These are phyloP conservation scores for Fraxinus nigra DNA, from an alignment of 305 asterid species.

Conservation along the genomic window DNA sequence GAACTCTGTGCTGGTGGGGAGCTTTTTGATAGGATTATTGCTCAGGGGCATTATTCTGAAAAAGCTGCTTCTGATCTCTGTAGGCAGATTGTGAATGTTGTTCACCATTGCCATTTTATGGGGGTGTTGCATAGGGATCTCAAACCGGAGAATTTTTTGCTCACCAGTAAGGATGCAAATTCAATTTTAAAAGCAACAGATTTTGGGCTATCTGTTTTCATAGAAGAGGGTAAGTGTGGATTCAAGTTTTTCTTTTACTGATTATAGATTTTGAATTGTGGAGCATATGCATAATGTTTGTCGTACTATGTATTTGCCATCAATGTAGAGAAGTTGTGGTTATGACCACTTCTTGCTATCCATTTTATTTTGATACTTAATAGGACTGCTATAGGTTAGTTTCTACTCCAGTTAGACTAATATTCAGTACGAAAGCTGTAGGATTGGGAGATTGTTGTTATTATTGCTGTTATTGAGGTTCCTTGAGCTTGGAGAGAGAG, in stretches of 20 bases:
- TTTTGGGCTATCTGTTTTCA: conserved; percentile 84
- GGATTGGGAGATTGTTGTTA: too few species aligned
- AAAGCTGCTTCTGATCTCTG: conserved; percentile 67
- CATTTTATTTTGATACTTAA: too few species aligned
- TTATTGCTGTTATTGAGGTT: too few species aligned
- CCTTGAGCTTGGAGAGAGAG: too few species aligned
- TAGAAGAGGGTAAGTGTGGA: conserved; percentile 58
- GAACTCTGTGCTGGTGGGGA: conserved; percentile 86
- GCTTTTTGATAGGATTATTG: conserved; percentile 71
- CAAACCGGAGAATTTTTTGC: conserved; percentile 84
- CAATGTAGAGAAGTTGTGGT: too few species aligned
- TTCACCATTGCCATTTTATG: conserved; percentile 82
- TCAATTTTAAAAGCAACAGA: conserved; percentile 80
- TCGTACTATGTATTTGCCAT: too few species aligned
- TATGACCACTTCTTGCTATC: too few species aligned
- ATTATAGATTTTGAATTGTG: too few species aligned
- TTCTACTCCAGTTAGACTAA: too few species aligned
- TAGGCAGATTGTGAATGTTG: conserved; percentile 80
- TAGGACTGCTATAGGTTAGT: too few species aligned
- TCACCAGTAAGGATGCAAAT: conserved; percentile 58
- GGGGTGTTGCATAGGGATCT: conserved; percentile 94
- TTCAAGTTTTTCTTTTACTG: not conserved
- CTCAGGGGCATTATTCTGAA: conserved; percentile 72
- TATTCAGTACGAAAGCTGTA: too few species aligned
- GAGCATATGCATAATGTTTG: too few species aligned